Evolutionary conservation across 2,329 filamentous ascomycete species (phyloP).

Genomic region (Pyrenophora seminiperda): DNA sequence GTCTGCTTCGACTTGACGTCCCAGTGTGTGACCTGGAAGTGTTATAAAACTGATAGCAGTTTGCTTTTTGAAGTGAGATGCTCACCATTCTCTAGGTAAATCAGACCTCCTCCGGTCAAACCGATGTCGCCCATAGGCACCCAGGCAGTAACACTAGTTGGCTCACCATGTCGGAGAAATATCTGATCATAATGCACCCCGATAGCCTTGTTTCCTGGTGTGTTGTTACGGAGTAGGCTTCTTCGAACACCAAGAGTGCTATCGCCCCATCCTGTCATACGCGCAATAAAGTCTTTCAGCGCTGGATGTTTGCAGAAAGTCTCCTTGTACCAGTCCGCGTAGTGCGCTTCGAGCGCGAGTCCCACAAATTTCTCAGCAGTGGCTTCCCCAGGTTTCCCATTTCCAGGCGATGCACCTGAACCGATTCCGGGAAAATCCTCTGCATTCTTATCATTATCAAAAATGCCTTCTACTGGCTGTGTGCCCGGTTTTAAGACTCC

Average conservation of each 20-base stretch:
- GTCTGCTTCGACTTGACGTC: slow-evolving; percentile 56
- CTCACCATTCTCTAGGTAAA: slow-evolving; percentile 61
- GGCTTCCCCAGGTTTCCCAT: slow-evolving; percentile 52
- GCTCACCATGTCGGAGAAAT: slow-evolving; percentile 61
- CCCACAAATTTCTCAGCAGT: slow-evolving; percentile 55
- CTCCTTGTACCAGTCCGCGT: slow-evolving; percentile 53
- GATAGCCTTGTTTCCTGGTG: slow-evolving; percentile 61
- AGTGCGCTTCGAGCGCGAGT: slow-evolving; percentile 60
- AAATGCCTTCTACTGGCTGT: slow-evolving; percentile 59
- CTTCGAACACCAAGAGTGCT: slow-evolving; percentile 54
- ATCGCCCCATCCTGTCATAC: slow-evolving; percentile 59
- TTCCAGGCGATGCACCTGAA: slow-evolving; percentile 54
- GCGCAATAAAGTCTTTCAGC: slow-evolving; percentile 56
- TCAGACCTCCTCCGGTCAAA: slow-evolving; percentile 62
- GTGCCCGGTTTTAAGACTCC: slow-evolving; percentile 62
- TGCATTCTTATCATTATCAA: slow-evolving; percentile 52
- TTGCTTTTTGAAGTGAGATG: neutral
- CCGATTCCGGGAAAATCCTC: slow-evolving; percentile 60
- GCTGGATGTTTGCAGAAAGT: slow-evolving; percentile 60
- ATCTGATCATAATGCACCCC: slow-evolving; percentile 67
- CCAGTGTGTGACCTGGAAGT: slow-evolving; percentile 51
- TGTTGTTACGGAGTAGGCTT: slow-evolving; percentile 62
- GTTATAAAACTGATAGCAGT: neutral
- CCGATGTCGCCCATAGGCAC: slow-evolving; percentile 61
- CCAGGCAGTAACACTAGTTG: slow-evolving; percentile 63